Percentiles rank a stretch among this genome's conserved stretches.
These are phyloP conservation scores for Aegle marmelos DNA, from an alignment of 345 rosid species.

Conservation along the genomic window DNA sequence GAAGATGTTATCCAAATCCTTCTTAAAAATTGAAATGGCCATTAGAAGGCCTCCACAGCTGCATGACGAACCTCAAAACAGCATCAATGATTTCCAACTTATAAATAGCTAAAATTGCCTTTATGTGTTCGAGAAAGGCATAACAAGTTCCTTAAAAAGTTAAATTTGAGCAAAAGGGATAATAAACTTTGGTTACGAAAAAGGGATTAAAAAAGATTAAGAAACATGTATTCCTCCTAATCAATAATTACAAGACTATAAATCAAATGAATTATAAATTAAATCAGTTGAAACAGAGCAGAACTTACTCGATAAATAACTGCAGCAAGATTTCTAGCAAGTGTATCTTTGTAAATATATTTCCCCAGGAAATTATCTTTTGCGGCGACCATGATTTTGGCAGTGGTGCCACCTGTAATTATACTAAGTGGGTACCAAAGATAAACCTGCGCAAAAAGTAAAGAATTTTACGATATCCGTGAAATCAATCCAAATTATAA, in stretches of 20 bases:
- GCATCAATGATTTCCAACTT: not conserved
- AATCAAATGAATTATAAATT: not conserved
- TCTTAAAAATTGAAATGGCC: not conserved
- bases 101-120: not conserved
- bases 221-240: not conserved
- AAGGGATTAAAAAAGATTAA: not conserved
- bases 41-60: not conserved
- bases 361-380: slow-evolving; percentile 91
- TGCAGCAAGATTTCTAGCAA: slow-evolving; percentile 83
- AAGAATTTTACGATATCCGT: not conserved
- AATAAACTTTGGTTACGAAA: not conserved
- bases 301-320: slow-evolving; percentile 75
- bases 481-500: no score
- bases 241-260: not conserved
- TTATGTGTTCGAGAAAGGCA: not conserved
- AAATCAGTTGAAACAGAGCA: not conserved
- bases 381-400: slow-evolving; percentile 93
- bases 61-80: not conserved
- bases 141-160: not conserved
- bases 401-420: slow-evolving; percentile 87
- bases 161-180: not conserved
- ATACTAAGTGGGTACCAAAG: slow-evolving; percentile 92
- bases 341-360: slow-evolving; percentile 88
- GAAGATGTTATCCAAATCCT: not conserved
- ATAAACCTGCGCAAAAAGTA: slow-evolving; percentile 55